Percentiles rank a stretch among this genome's conserved stretches.
phyloP scores from a whole-genome alignment of 1,284 basidiomycete genomes.

The Trichosporon sp. region DNA sequence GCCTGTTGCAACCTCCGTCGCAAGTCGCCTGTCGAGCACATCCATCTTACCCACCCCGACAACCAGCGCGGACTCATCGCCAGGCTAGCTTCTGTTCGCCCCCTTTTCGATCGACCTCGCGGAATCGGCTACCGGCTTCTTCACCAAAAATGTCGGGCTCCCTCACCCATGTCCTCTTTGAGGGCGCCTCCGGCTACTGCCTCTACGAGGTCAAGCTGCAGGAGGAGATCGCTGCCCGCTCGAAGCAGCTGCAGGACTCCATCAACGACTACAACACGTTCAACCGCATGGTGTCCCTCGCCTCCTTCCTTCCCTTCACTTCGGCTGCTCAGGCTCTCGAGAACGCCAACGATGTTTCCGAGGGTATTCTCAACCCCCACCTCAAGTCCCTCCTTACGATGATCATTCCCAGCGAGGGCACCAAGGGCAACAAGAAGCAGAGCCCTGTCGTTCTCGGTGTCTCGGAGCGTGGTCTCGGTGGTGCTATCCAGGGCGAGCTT shows the following conservation, averaged over 20 bases:
- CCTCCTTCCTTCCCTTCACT: slow-evolving; percentile 93
- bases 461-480: slow-evolving; percentile 70
- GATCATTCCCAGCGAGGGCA: slow-evolving; percentile 62
- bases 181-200: slow-evolving; percentile 91
- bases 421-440: slow-evolving; percentile 60
- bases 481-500: slow-evolving; percentile 71
- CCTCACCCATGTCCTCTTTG: slow-evolving; percentile 82
- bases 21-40: slow-evolving; percentile 1
- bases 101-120: not conserved
- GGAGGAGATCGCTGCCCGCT: slow-evolving; percentile 83
- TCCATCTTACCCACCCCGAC: not conserved
- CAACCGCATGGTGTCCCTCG: slow-evolving; percentile 84
- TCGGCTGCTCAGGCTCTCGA: slow-evolving; percentile 92
- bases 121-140: not conserved
- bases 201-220: slow-evolving; percentile 84
- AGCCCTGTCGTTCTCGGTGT: slow-evolving; percentile 75
- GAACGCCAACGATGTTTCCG: slow-evolving; percentile 93
- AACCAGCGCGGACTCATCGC: slow-evolving; percentile 2
- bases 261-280: slow-evolving; percentile 86
- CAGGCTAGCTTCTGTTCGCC: not conserved
- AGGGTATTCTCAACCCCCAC: slow-evolving; percentile 88
- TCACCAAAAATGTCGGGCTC: slow-evolving; percentile 46
- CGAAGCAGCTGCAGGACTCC: slow-evolving; percentile 75
- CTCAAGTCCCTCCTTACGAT: slow-evolving; percentile 82
- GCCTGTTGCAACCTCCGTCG: slow-evolving; percentile 1